phyloP scores from a whole-genome alignment of 208 protist genomes.

The Entamoeba invadens region DNA sequence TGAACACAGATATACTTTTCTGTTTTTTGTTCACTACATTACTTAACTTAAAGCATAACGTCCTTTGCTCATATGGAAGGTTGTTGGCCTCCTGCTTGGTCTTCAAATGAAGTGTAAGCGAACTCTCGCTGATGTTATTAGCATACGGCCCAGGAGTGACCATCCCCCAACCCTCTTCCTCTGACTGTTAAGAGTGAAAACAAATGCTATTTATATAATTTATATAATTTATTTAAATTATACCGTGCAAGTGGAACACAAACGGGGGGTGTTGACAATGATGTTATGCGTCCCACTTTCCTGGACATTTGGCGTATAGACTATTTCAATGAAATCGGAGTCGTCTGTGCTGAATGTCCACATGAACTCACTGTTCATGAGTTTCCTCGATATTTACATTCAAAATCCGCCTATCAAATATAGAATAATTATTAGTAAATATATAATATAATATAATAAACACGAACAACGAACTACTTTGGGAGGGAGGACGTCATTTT shows the following conservation, averaged over 20 bases:
- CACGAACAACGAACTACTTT: too few species aligned
- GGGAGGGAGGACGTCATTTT: not conserved
- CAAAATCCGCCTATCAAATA: too few species aligned
- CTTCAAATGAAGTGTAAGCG: not conserved
- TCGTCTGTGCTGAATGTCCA: not conserved
- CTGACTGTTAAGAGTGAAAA: too few species aligned
- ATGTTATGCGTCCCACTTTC: not conserved
- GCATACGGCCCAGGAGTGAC: not conserved
- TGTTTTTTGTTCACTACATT: not conserved
- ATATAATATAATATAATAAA: too few species aligned
- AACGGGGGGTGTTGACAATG: not conserved
- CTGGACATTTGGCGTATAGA: not conserved
- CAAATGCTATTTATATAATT: not conserved
- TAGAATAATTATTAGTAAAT: too few species aligned
- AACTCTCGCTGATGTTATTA: not conserved
- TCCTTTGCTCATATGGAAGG: not conserved
- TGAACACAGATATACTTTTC: not conserved
- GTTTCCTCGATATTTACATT: too few species aligned
- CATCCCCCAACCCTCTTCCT: not conserved
- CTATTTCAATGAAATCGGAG: not conserved
- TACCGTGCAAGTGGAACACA: not conserved
- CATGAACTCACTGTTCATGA: not conserved
- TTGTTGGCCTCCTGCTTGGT: not conserved
- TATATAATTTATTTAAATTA: too few species aligned
- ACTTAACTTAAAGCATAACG: not conserved